These are phyloP conservation scores for Cercospora janseana DNA, from an alignment of 2,329 filamentous ascomycete genomes.

Conservation along the genomic window DNA sequence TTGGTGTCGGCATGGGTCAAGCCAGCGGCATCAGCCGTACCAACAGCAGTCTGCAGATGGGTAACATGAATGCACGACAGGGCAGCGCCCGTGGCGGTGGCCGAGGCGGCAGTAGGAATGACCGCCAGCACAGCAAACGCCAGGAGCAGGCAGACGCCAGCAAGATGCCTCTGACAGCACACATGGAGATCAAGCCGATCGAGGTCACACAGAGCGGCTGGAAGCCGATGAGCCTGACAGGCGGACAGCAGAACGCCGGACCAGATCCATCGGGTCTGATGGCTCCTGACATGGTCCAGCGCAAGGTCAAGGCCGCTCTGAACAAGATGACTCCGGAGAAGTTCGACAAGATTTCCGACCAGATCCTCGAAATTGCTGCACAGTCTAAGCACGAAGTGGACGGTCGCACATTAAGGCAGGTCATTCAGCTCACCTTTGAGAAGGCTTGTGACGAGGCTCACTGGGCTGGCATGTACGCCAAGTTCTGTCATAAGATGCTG, in stretches of 20 bases:
- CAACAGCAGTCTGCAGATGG: slow-evolving; percentile 58
- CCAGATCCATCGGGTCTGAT: slow-evolving; percentile 59
- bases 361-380: slow-evolving; percentile 86
- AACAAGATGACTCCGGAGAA: slow-evolving; percentile 99
- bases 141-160: slow-evolving; percentile 71
- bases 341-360: slow-evolving; percentile 90
- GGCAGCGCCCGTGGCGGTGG: slow-evolving; percentile 52
- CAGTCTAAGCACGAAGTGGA: slow-evolving; percentile 96
- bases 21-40: slow-evolving; percentile 60
- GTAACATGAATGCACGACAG: slow-evolving; percentile 62
- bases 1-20: slow-evolving; percentile 51
- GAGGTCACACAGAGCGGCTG: slow-evolving; percentile 72
- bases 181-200: slow-evolving; percentile 78
- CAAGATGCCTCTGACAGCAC: slow-evolving; percentile 86
- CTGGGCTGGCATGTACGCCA: slow-evolving; percentile 98
- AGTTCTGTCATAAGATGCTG: slow-evolving; percentile 96
- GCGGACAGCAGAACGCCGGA: slow-evolving; percentile 42
- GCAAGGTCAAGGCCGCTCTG: slow-evolving; percentile 95
- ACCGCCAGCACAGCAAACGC: slow-evolving; percentile 50
- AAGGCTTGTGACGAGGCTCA: slow-evolving; percentile 98
- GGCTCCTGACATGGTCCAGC: slow-evolving; percentile 89
- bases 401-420: slow-evolving; percentile 89
- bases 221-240: slow-evolving; percentile 69
- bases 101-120: slow-evolving; percentile 62
- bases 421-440: slow-evolving; percentile 98